Base-by-base conservation (phyloP, 306 rosid genomes). In the Glycyrrhiza uralensis region DNA sequence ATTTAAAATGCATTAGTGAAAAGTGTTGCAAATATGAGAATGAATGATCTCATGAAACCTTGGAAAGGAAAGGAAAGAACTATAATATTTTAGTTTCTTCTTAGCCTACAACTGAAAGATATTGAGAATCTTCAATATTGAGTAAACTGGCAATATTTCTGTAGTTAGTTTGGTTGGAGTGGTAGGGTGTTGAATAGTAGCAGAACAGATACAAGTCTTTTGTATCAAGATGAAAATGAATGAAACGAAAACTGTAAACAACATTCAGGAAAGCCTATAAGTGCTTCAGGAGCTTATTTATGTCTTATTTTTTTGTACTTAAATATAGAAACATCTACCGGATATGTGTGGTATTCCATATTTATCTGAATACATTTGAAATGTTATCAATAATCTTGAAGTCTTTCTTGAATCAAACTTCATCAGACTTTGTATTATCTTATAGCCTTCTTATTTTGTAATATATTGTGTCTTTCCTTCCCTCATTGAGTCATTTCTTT, bases 401-500 rank as follows among this genome's bases (percentile, higher is more conserved):
- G n/a, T n/a, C n/a, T n/a, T n/a, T n/a, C n/a, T n/a, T n/a, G n/a
- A n/a, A n/a, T n/a, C n/a, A n/a, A n/a, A n/a, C n/a, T n/a, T 58
- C 44, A 28, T 69, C 56, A 64, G 32, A 46, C 71, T 36, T 56
- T 18, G 4, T 56, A 17, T 28, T 52, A 69, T 39, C 69, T 55
- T 74, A 17, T 66, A 17, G 20, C 39, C 32, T 62, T 59, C 20
- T 54, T 45, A 14, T 57, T 14, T n/a, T 38, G 56, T 42, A 18
- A 51, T 36, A 39, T n/a, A n/a, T n/a, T n/a, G n/a, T 3, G 29
- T 33, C 46, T 46, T 15, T 42, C 23, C 52, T 54, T 35, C 51
- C 24, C 52, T 62, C 15, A 5, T 44, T n/a, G n/a, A n/a, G n/a
- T n/a, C n/a, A n/a, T n/a, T n/a, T 66, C 44, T 72, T 59, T 61